Conservation (phyloP, 202 grass and related monocot genomes). For the Bolboschoenoplectus hybrid region DNA sequence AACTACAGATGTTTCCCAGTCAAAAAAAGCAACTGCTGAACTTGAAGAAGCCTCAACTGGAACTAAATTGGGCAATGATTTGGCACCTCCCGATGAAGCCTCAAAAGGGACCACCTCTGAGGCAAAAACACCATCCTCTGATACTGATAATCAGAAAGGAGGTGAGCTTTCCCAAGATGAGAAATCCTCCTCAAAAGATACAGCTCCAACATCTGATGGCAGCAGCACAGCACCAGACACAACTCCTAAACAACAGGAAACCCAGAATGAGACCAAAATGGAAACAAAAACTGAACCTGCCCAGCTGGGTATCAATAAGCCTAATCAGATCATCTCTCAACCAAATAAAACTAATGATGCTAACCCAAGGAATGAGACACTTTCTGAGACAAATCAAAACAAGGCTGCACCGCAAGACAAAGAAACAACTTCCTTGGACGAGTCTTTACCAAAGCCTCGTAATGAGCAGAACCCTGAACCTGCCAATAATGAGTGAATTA, state of each 20-base stretch:
- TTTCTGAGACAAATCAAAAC: constrained; percentile 25
- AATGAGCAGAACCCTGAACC: background rate
- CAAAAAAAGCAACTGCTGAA: background rate
- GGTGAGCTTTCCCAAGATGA: background rate
- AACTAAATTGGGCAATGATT: background rate
- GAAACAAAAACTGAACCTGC: background rate
- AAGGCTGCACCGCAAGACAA: background rate
- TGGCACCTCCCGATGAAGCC: background rate
- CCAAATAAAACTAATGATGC: background rate
- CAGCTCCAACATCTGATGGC: background rate
- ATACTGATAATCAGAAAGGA: background rate
- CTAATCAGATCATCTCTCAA: constrained; percentile 2
- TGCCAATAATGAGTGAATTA: constrained; percentile 8
- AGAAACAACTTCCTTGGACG: background rate
- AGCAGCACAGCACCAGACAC: background rate
- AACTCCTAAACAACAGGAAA: background rate
- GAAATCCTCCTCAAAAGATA: background rate
- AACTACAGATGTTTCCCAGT: background rate
- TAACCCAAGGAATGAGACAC: background rate
- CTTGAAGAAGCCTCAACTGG: background rate
- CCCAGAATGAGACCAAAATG: background rate
- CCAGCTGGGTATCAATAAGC: constrained; percentile 3
- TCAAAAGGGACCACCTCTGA: background rate
- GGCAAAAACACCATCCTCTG: constrained; percentile 10
- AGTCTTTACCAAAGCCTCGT: background rate